Evolutionary conservation across 257 asterid genomes (phyloP), one percentile per base, ranked within the genome.

Genomic region (Echites panduratus): DNA sequence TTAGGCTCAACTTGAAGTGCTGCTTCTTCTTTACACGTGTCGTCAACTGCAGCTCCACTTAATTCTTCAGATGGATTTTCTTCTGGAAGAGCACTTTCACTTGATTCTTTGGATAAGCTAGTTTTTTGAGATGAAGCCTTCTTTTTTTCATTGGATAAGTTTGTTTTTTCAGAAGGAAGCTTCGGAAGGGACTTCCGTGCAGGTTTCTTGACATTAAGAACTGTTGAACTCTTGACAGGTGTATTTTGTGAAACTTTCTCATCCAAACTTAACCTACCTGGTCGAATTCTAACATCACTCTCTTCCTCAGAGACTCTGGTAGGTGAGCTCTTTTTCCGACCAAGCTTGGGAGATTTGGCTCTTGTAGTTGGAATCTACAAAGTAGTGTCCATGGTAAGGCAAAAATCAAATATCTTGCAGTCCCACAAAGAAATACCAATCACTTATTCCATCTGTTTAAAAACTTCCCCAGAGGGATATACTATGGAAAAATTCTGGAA

Each of bases 311-410:
- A 62, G 44, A 81, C 90, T 12, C 78, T 77, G 24, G 82, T 62
- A 35, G 89, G 72, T 64, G 96, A 79, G 71, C 75, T 62, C 87
- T 89, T 89, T 80, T 73, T 89, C 76, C 96, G 87, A 49, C 97
- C 97, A 76, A 91, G 97, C 86, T 91, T 91, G 19, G 97, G 97
- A 75, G 97, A 91, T 75, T 89, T 89, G 58, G 97, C 87, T 80
- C 96, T 80, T 29, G 97, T 91, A 45, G 93, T 84, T 64, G 97
- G 97, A 79, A 89, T 88, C 97, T 91, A 77, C 57, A 44, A 22
- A 27, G 49, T 9, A 49, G 45, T 47, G n/a, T 63, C 0, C 6
- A 14, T 26, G 3, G 2, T 32, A 49, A n/a, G 41, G 3, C 41
- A 49, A 27, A 13, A 27, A 69, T 57, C 45, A 35, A 45, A 65